Evolutionary conservation across 164 flowering plant genomes (phyloP), one percentile per base, ranked within the genome.

Genomic region (Sedum album): DNA sequence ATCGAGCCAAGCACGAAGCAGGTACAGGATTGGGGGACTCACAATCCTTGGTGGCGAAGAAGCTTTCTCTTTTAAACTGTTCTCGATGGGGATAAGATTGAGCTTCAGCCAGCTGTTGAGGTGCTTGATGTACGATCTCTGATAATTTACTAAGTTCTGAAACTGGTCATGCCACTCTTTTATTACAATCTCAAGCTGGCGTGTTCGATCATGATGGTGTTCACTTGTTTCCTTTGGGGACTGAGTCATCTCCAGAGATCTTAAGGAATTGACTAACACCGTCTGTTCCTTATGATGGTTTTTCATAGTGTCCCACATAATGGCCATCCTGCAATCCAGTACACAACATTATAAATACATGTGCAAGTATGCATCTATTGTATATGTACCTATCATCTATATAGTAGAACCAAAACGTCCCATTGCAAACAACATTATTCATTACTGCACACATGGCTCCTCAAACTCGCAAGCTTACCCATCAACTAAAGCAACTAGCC

Each of bases 221-320:
- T 82, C 79, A 57, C 75, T 95, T 20, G 97, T 94, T 77, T 90
- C 96, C 63, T 70, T 82, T 8, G 82, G 78, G 46, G 79, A 51
- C 7, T 87, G 91, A 14, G 84, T 73, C 42, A 79, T 73, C 46
- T 90, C 91, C 6, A 95, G 71, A 36, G 70, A 46, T 72, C 70
- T 82, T 66, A 95, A 83, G 49, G 68, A 79, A 6, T 17, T 26
- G 3, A 79, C 87, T 69, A 78, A 73, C 63, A 74, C 75, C 30
- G 79, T 72, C 80, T 95, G 99, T 46, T 63, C 65, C 35, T 72
- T 82, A 68, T 95, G 97, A 68, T 92, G 85, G 17, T 4, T 0
- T 23, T 69, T 70, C 93, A 95, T 92, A 28, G 74, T 69, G 61
- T 82, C 91, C 99, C 99, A 95, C 99, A 95, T 95, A 31, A 63